Evolutionary conservation across 202 grass and related monocot genomes (phyloP).

Genomic region (Musa balbisiana): DNA sequence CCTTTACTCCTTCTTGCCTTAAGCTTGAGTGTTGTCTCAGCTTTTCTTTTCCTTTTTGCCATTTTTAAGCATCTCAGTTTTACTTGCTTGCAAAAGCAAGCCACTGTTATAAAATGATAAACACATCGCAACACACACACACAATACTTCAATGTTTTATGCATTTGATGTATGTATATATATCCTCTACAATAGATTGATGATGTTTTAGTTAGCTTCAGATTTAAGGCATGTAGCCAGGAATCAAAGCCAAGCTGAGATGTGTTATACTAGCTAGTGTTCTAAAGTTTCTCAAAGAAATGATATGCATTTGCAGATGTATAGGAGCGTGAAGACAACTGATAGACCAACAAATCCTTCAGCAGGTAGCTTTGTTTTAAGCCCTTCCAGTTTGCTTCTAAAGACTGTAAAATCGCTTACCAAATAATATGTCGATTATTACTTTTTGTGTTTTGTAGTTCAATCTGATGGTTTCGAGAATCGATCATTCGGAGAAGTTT

Average conservation of each 20-base stretch:
- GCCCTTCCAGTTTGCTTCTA: background rate
- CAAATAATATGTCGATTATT: background rate
- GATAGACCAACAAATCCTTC: background rate
- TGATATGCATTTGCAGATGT: background rate
- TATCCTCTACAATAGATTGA: no score
- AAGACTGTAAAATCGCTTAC: background rate
- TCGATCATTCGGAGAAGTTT: background rate
- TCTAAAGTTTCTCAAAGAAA: background rate
- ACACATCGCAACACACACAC: no score
- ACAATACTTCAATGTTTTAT: no score
- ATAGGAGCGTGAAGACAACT: background rate
- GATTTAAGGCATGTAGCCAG: no score
- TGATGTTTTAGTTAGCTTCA: no score
- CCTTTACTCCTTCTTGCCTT: background rate
- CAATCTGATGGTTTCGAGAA: conserved; percentile 1
- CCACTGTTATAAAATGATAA: no score
- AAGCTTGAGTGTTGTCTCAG: no score
- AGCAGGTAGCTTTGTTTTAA: background rate
- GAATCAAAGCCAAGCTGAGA: no score
- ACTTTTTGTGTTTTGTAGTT: background rate
- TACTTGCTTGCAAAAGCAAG: no score
- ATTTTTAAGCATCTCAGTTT: no score
- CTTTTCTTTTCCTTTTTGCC: background rate
- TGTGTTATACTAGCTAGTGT: background rate
- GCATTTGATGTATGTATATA: no score